Evolutionary conservation across 176 grass and related monocot species (phyloP).

Genomic region (Aegilops longissima): DNA sequence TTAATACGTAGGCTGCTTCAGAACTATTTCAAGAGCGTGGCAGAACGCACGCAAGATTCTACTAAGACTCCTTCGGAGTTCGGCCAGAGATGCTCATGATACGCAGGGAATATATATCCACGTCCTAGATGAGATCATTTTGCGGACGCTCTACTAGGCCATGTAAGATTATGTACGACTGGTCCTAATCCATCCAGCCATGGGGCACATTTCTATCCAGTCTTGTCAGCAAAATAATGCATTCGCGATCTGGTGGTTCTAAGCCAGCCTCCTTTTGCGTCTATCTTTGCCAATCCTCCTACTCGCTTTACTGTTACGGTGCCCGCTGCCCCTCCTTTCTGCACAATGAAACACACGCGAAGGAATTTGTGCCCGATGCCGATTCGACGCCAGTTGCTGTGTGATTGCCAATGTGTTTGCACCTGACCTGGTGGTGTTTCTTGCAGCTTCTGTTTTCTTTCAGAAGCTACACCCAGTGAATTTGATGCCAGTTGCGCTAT

Average conservation of each 20-base stretch:
- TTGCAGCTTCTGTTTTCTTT: not conserved
- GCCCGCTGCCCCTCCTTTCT: not conserved
- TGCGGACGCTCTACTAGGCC: slow-evolving; percentile 8
- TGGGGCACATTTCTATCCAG: slow-evolving; percentile 38
- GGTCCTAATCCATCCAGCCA: slow-evolving; percentile 22
- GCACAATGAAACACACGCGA: not conserved
- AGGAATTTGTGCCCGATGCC: not conserved
- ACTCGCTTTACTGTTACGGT: not conserved
- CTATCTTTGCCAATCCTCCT: not conserved
- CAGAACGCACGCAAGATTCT: too few relatives aligned
- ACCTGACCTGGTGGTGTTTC: slow-evolving; percentile 2
- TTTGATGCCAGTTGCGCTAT: too few relatives aligned
- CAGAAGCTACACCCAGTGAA: not conserved
- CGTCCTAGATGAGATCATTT: slow-evolving; percentile 23
- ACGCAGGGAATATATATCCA: slow-evolving; percentile 2
- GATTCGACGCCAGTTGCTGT: not conserved
- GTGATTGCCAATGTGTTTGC: not conserved
- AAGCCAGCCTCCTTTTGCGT: not conserved
- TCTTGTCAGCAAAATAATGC: slow-evolving; percentile 22
- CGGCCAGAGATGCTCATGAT: not conserved
- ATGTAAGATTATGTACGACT: not conserved
- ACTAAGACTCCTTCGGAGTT: too few relatives aligned
- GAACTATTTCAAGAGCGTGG: too few relatives aligned
- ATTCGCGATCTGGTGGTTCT: slow-evolving; percentile 9
- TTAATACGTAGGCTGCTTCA: too few relatives aligned